These are phyloP conservation scores for Trichoderma lentiforme DNA, from an alignment of 2,329 filamentous ascomycete genomes.

Conservation along the genomic window DNA sequence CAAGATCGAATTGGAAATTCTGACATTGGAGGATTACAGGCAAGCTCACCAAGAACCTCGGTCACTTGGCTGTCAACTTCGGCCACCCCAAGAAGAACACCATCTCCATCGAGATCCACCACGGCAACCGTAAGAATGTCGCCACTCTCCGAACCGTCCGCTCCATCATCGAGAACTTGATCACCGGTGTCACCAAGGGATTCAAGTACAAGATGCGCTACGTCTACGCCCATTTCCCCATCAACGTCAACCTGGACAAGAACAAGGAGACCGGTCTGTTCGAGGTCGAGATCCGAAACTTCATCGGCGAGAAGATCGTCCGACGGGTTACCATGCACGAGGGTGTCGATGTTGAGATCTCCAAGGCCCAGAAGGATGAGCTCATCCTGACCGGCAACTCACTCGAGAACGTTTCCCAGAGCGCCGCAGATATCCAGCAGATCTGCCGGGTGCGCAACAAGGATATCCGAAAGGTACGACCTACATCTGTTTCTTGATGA, in stretches of 20 bases:
- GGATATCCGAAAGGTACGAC: conserved; percentile 96
- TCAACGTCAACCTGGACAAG: conserved; percentile 99
- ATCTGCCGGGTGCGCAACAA: conserved; percentile 99
- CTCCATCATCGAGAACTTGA: conserved; percentile 97
- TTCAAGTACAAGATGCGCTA: conserved; percentile 99
- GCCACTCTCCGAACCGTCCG: conserved; percentile 97
- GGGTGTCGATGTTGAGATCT: conserved; percentile 87
- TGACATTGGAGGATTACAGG: conserved; percentile 46
- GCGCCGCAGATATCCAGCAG: conserved; percentile 98
- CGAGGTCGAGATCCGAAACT: conserved; percentile 99
- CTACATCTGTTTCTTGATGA: not conserved
- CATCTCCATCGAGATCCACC: conserved; percentile 98
- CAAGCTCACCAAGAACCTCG: conserved; percentile 95
- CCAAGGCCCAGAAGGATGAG: conserved; percentile 96
- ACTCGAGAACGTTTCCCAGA: conserved; percentile 95
- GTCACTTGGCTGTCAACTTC: conserved; percentile 96
- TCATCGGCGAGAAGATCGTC: conserved; percentile 99
- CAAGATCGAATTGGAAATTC: not conserved
- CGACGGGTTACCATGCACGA: conserved; percentile 84
- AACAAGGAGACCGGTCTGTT: conserved; percentile 81
- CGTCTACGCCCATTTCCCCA: conserved; percentile 99
- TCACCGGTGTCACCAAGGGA: conserved; percentile 96
- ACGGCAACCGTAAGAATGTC: conserved; percentile 96
- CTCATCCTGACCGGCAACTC: conserved; percentile 90
- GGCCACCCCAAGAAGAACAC: conserved; percentile 77